These are phyloP conservation scores for Heterobasidion occidentale DNA, from an alignment of 1,284 basidiomycete species.

Conservation along the genomic window DNA sequence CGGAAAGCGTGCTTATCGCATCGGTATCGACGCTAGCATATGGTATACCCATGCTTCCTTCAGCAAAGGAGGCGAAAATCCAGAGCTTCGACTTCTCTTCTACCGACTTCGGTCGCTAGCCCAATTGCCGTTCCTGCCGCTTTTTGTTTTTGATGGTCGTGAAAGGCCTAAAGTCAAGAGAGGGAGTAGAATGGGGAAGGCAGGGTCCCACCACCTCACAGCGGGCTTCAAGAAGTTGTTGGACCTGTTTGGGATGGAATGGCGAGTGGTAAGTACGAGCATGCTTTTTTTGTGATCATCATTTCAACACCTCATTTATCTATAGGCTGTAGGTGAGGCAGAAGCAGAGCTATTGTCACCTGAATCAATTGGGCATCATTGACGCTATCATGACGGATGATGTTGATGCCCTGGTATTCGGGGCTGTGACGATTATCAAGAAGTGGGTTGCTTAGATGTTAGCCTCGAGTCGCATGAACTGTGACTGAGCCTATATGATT, in stretches of 20 bases:
- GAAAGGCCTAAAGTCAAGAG: constrained; percentile 54
- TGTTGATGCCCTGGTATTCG: constrained; percentile 38
- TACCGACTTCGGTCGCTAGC: constrained; percentile 36
- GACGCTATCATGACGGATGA: constrained; percentile 64
- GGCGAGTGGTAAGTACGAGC: constrained; percentile 37
- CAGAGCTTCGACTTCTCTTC: constrained; percentile 31
- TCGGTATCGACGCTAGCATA: constrained; percentile 41
- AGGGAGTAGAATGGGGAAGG: constrained; percentile 36
- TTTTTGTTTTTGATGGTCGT: constrained; percentile 71
- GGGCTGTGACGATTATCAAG: constrained; percentile 25
- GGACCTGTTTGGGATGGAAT: constrained; percentile 54
- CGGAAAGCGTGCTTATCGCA: constrained; percentile 29
- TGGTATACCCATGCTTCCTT: constrained; percentile 33
- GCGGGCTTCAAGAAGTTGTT: constrained; percentile 35
- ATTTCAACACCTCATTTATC: neutral
- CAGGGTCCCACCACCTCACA: constrained; percentile 34
- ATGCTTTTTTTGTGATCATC: neutral
- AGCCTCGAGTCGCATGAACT: neutral
- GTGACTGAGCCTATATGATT: neutral
- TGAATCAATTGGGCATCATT: constrained; percentile 42
- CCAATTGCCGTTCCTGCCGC: constrained; percentile 44
- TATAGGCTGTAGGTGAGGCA: constrained; percentile 54
- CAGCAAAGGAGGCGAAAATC: constrained; percentile 32
- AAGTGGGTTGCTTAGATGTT: constrained; percentile 18
- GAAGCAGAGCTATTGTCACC: constrained; percentile 61